Percentiles rank a stretch among this genome's conserved stretches.
Conservation (phyloP, 2,329 filamentous ascomycete species). For the Aspergillus ibericus region DNA sequence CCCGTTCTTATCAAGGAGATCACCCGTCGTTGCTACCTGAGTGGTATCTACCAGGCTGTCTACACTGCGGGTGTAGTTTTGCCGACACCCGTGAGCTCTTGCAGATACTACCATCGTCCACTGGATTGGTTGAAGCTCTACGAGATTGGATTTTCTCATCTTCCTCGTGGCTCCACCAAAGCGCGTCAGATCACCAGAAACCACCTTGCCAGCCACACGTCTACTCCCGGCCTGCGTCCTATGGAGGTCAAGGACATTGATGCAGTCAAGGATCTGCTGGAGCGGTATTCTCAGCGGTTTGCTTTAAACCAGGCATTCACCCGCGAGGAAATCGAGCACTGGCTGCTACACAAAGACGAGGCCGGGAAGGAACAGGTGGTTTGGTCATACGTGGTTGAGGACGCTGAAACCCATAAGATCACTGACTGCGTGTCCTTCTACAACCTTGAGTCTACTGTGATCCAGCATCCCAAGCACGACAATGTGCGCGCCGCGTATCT, state of each 20-base stretch:
- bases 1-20: constrained; percentile 98
- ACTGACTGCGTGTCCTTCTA: constrained; percentile 99
- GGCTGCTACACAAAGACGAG: constrained; percentile 72
- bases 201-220: constrained; percentile 71
- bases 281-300: constrained; percentile 75
- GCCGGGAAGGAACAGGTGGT: constrained; percentile 75
- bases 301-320: constrained; percentile 81
- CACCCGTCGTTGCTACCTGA: constrained; percentile 83
- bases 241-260: constrained; percentile 80
- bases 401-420: constrained; percentile 70
- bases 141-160: constrained; percentile 88
- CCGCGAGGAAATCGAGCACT: constrained; percentile 80
- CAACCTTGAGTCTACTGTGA: constrained; percentile 87
- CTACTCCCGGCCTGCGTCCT: constrained; percentile 71
- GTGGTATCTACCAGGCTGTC: constrained; percentile 88
- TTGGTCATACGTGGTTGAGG: constrained; percentile 89
- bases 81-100: constrained; percentile 87
- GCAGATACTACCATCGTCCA: constrained; percentile 90
- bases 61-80: constrained; percentile 92
- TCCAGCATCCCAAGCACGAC: constrained; percentile 74
- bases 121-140: constrained; percentile 96
- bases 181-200: constrained; percentile 84
- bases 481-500: constrained; percentile 88
- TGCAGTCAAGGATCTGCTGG: constrained; percentile 70
- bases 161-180: constrained; percentile 80